Percentiles rank a stretch among this genome's conserved stretches.
Evolutionary conservation across 768 basidiomycete species (phyloP).

Genomic region (Phylloporus sp.): DNA sequence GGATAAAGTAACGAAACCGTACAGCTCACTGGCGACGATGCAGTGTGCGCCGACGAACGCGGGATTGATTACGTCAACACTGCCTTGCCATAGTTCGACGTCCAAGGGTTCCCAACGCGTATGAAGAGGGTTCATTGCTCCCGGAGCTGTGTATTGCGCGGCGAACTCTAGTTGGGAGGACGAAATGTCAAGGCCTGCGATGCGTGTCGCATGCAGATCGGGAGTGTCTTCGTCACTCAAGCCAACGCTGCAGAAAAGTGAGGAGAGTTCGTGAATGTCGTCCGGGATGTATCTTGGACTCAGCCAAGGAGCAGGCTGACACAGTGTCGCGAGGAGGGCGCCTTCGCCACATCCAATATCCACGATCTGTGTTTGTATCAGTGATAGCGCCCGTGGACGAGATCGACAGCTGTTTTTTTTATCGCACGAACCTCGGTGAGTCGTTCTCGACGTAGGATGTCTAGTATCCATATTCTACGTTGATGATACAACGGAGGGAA

Average conservation of each 20-base stretch:
- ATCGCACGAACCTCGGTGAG: conserved; percentile 44
- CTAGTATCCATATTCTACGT: conserved; percentile 66
- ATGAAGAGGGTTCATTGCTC: conserved; percentile 28
- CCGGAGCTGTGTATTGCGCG: conserved; percentile 42
- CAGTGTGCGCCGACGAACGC: conserved; percentile 62
- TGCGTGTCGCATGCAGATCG: conserved; percentile 51
- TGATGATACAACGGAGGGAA: conserved; percentile 64
- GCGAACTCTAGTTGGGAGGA: conserved; percentile 51
- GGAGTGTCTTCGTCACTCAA: conserved; percentile 38
- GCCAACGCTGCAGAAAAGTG: conserved; percentile 21
- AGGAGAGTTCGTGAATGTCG: conserved; percentile 16
- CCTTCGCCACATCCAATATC: conserved; percentile 88
- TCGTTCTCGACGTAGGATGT: conserved; percentile 52
- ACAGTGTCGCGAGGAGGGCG: conserved; percentile 60
- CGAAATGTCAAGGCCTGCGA: conserved; percentile 70
- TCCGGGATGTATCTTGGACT: conserved; percentile 25
- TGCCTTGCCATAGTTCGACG: conserved; percentile 70
- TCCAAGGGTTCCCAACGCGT: conserved; percentile 66
- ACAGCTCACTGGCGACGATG: conserved; percentile 82
- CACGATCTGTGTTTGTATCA: conserved; percentile 47
- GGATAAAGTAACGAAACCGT: conserved; percentile 26
- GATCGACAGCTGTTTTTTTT: not conserved
- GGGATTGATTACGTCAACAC: conserved; percentile 61
- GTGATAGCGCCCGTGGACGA: not conserved
- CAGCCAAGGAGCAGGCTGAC: conserved; percentile 72